Evolutionary conservation across 345 rosid species (phyloP), one percentile per base, ranked within the genome.

Genomic region (Pelargonium nanum): DNA sequence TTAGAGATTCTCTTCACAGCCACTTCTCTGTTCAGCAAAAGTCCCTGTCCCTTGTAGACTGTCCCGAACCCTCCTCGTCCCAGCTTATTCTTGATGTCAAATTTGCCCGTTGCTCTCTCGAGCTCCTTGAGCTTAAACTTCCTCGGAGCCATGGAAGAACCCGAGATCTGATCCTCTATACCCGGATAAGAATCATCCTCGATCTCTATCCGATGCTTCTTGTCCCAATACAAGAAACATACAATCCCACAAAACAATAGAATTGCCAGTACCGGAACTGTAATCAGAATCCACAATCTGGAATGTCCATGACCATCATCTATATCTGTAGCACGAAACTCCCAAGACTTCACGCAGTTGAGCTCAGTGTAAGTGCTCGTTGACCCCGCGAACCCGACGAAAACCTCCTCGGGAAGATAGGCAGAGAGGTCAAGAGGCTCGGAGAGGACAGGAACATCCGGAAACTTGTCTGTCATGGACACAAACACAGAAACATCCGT

Each of bases 51-150:
- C n/a, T 79, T 81, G 62, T 81, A 87, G 13, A 89, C 97, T 8
- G 85, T 82, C 40, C 97, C 97, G 24, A 87, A 89, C 1, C 95
- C 85, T 0, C 97, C 95, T 75, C 79, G 75, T 2, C 90, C 97
- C 0, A 85, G 86, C 75, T 83, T 80, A 72, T 83, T 73, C 63
- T 69, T 78, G 0, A 57, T 52, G 66, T 62, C 67, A 68, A 89
- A 89, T 20, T 75, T 75, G 1, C 77, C 70, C 0, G 97, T 89
- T 9, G 88, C 92, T 12, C 67, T 78, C 65, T 68, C 79, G 4
- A 87, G 71, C 57, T 83, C 84, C 48, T 69, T 76, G 20, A 83
- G 62, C 54, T 55, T 57, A 63, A 85, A 85, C 78, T 80, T 89
- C 63, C 54, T 55, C 0, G 92, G 97, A 25, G 82, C 89, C 1